Evolutionary conservation across 1,139 yeast species (phyloP).

Genomic region (Candida sp.): DNA sequence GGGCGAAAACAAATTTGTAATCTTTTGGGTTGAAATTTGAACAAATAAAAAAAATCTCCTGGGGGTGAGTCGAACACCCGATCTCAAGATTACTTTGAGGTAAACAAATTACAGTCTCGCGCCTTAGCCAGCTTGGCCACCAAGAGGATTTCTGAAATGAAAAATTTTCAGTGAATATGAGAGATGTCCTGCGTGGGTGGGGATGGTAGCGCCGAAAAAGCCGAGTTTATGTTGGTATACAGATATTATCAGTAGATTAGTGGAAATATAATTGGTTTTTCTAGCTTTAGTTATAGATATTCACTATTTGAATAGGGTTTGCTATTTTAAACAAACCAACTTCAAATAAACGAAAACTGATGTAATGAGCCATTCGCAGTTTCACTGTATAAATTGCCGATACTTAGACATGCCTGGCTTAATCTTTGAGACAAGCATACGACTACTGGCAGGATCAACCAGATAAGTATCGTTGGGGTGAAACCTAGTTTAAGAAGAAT

Average conservation of each 20-base stretch:
- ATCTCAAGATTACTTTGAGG: slow-evolving; percentile 63
- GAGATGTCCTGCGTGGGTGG: too few species aligned
- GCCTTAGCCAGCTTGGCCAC: slow-evolving; percentile 80
- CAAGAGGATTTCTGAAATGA: slow-evolving; percentile 37
- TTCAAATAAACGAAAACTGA: slow-evolving; percentile 45
- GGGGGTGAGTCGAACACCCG: slow-evolving; percentile 88
- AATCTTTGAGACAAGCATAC: slow-evolving; percentile 50
- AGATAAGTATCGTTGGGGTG: neutral
- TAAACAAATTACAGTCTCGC: slow-evolving; percentile 65
- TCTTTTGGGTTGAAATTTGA: too few species aligned
- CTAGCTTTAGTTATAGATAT: too few species aligned
- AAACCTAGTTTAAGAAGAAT: neutral
- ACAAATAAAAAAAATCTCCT: slow-evolving; percentile 38
- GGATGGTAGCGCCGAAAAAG: too few species aligned
- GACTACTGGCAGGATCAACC: slow-evolving; percentile 39
- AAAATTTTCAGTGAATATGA: too few species aligned
- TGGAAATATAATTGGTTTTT: too few species aligned
- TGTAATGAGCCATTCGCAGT: slow-evolving; percentile 47
- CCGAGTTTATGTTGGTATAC: too few species aligned
- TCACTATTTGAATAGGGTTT: too few species aligned
- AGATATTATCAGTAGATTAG: too few species aligned
- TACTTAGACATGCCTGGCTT: slow-evolving; percentile 49
- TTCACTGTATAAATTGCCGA: slow-evolving; percentile 46
- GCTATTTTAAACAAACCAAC: too few species aligned
- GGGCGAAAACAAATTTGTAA: too few species aligned